A percentile compares a stretch with the other conserved stretches of the same genome.
Conservation (phyloP, 139 green algal genomes). For the Coelastrella sp. region DNA sequence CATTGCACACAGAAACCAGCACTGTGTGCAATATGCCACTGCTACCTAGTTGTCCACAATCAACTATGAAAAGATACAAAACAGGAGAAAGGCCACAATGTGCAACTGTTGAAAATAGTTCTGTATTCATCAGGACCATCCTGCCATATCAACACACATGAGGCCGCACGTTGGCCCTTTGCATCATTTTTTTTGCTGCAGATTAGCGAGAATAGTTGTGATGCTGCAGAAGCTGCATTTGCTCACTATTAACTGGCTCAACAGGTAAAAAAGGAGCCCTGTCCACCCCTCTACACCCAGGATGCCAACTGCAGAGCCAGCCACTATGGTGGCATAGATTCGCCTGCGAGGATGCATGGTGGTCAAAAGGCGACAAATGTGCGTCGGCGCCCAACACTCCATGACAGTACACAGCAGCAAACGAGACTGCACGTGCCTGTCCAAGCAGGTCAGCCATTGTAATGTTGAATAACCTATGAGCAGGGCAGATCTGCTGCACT, state of each 20-base stretch:
- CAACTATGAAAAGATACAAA: too few species aligned
- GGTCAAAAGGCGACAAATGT: too few species aligned
- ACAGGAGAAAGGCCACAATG: too few species aligned
- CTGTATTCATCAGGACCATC: too few species aligned
- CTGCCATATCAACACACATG: too few species aligned
- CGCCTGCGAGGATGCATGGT: slow-evolving; percentile 42
- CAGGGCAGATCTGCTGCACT: neutral
- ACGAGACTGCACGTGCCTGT: neutral
- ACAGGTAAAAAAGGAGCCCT: slow-evolving; percentile 60
- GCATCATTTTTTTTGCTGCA: too few species aligned
- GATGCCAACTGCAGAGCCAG: slow-evolving; percentile 61
- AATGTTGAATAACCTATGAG: slow-evolving; percentile 58
- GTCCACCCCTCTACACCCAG: slow-evolving; percentile 61
- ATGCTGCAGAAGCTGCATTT: neutral
- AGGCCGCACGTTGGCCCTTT: too few species aligned
- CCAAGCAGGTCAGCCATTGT: slow-evolving; percentile 25
- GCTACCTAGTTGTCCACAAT: too few species aligned
- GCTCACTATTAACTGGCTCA: slow-evolving; percentile 62
- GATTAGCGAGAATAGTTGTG: neutral
- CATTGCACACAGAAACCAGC: too few species aligned
- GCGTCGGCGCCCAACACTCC: too few species aligned
- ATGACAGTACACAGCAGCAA: neutral
- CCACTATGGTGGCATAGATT: slow-evolving; percentile 60
- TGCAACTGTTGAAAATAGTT: too few species aligned
- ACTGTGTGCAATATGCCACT: too few species aligned